A percentile compares a stretch with the other conserved stretches of the same genome.
Conservation (phyloP, 169 alveolate genomes). For the Cryptosporidium ubiquitum region DNA sequence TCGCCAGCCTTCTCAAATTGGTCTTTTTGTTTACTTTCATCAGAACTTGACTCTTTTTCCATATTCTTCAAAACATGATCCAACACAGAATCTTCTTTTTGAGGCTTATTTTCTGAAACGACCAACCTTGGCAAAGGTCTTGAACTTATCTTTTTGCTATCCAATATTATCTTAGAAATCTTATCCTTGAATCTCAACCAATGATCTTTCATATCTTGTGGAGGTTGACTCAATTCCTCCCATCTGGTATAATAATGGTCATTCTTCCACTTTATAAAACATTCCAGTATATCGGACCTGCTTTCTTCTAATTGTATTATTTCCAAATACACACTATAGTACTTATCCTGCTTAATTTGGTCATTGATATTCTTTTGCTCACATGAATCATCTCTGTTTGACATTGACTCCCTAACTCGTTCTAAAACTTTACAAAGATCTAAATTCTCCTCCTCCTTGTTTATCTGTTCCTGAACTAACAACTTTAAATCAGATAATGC, state of each 20-base stretch:
- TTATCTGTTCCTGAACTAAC: constrained; percentile 14
- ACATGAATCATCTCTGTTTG: no score
- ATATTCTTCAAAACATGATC: background rate
- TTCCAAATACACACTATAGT: constrained; percentile 18
- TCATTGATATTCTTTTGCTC: background rate
- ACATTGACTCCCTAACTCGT: background rate
- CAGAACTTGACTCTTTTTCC: background rate
- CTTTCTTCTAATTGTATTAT: constrained; percentile 20
- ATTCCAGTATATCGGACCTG: constrained; percentile 23
- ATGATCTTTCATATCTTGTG: constrained; percentile 20
- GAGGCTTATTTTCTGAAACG: background rate
- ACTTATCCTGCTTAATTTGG: background rate
- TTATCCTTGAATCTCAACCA: constrained; percentile 45
- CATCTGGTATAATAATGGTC: constrained; percentile 60
- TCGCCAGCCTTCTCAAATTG: background rate
- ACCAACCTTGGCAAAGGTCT: constrained; percentile 43
- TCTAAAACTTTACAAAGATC: background rate
- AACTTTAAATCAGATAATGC: constrained; percentile 30
- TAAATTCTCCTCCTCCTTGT: background rate
- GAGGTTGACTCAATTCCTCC: constrained; percentile 57
- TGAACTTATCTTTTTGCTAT: constrained; percentile 39
- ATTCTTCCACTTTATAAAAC: constrained; percentile 73
- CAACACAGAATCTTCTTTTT: background rate
- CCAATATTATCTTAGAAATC: constrained; percentile 40
- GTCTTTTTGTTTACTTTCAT: background rate